Evolutionary conservation across 805 yeast species (phyloP), one percentile per base, ranked within the genome.

Genomic region (Yamadazyma phyllophila): DNA sequence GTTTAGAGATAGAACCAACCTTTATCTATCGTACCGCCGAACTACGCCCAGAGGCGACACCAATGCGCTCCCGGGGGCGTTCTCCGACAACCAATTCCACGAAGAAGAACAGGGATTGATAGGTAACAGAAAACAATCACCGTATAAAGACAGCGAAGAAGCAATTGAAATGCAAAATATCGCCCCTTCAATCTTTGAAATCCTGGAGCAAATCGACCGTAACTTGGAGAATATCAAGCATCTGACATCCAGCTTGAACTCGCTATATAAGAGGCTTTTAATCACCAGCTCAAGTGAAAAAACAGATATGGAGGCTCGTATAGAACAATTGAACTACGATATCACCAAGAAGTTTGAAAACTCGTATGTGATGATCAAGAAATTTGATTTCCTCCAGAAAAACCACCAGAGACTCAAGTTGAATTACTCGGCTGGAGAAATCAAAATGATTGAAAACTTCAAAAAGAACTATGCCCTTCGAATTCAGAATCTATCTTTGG

Each of bases 1-100:
- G 97, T 88, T 86, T 59, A 77, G 98, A 62, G 98, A 94, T 67
- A 76, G 97, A 62, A 94, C 99, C n/a, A 92, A 91, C 60, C 75
- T 92, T 52, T 92, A 76, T 64, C 71, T 90, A 16, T 89, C 97
- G 38, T 92, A 87, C 61, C 80, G 99, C 51, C 81, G 94, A 48
- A 90, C 98, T 9, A 85, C 83, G 46, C 95, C 96, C 0, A 90
- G 90, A 20, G 49, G 47, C n/a, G 54, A 36, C 41, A 35, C 50
- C 67, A 69, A 16, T 52, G 47, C 38, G 33, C 45, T 42, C 30
- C 30, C 38, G 2, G 31, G 36, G 12, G 33, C 40, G 2, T n/a
- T 37, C 10, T 6, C 37, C 47, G 71, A 71, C 30, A 20, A 20
- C 24, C 24, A 20, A 20, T 56, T 58, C 4, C 55, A 74, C 14